Evolutionary conservation across 2,329 filamentous ascomycete genomes (phyloP).

Genomic region (Berkeleyomyces rouxiae): DNA sequence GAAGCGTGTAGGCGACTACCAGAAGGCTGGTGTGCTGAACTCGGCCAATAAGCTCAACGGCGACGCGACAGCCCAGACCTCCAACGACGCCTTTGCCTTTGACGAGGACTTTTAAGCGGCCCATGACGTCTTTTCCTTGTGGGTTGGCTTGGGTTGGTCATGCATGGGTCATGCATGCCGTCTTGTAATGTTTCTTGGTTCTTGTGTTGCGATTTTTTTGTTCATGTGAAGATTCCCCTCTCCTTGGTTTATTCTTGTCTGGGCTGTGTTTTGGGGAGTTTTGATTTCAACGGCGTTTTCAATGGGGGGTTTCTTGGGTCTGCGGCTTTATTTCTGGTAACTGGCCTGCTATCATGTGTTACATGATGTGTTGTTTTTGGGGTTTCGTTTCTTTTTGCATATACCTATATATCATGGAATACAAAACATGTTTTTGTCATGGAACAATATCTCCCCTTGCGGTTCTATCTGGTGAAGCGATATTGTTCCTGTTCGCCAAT

Average conservation of each 20-base stretch:
- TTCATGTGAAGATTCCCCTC: conserved; percentile 9
- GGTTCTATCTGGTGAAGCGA: not conserved
- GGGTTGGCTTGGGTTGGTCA: not conserved
- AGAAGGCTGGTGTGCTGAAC: conserved; percentile 97
- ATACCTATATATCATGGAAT: not conserved
- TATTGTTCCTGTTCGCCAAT: not conserved
- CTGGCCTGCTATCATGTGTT: not conserved
- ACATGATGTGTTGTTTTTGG: not conserved
- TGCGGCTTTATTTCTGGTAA: not conserved
- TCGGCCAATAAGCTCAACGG: conserved; percentile 58
- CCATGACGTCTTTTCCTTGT: conserved; percentile 11
- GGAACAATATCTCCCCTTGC: too few relatives aligned
- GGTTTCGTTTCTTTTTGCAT: not conserved
- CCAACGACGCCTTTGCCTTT: conserved; percentile 71
- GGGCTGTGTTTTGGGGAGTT: conserved; percentile 16
- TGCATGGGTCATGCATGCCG: not conserved
- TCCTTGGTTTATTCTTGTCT: conserved; percentile 15
- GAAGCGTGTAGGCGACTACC: conserved; percentile 98
- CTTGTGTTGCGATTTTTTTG: not conserved
- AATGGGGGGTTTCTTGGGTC: conserved; percentile 4
- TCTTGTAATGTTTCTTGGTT: conserved; percentile 1
- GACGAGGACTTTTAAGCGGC: conserved; percentile 86
- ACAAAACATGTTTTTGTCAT: not conserved
- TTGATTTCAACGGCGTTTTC: conserved; percentile 4
- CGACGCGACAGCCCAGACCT: conserved; percentile 28